Percentiles rank a stretch among this genome's conserved stretches.
Evolutionary conservation across 306 rosid genomes (phyloP).

Genomic region (Hylodesmum podocarpum): DNA sequence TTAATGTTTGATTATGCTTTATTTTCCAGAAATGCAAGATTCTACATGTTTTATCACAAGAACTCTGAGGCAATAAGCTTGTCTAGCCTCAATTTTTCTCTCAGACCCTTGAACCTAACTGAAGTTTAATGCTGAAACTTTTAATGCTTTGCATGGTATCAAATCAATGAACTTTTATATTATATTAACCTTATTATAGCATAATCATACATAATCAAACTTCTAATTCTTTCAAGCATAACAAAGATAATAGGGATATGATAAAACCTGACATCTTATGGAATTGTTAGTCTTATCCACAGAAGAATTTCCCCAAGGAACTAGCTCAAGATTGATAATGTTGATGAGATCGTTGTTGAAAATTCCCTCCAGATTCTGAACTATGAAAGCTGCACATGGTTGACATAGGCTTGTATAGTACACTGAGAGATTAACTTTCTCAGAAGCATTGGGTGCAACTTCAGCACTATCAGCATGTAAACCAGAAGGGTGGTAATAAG

Average conservation of each 20-base stretch:
- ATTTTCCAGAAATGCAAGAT: neutral
- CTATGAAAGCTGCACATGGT: constrained; percentile 46
- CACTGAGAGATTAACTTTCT: constrained; percentile 53
- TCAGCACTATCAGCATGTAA: constrained; percentile 6
- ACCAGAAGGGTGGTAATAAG: neutral
- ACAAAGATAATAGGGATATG: neutral
- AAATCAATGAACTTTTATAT: neutral
- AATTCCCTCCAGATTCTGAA: constrained; percentile 39
- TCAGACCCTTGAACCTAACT: neutral
- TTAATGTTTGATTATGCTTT: neutral
- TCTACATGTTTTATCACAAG: neutral
- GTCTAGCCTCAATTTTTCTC: neutral
- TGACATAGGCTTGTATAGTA: constrained; percentile 46
- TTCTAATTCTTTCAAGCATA: neutral
- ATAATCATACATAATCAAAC: neutral
- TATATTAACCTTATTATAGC: neutral
- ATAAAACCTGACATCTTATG: constrained; percentile 51
- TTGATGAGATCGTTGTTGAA: constrained; percentile 43
- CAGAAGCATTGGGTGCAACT: neutral
- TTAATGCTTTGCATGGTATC: neutral
- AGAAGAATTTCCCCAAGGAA: constrained; percentile 49
- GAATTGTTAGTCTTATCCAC: constrained; percentile 30
- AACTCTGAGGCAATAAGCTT: neutral
- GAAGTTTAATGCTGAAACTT: neutral
- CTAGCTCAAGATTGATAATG: constrained; percentile 49